Percentiles rank a stretch among this genome's conserved stretches.
Evolutionary conservation across 768 basidiomycete genomes (phyloP).

Genomic region (Tephrocybe rancida): DNA sequence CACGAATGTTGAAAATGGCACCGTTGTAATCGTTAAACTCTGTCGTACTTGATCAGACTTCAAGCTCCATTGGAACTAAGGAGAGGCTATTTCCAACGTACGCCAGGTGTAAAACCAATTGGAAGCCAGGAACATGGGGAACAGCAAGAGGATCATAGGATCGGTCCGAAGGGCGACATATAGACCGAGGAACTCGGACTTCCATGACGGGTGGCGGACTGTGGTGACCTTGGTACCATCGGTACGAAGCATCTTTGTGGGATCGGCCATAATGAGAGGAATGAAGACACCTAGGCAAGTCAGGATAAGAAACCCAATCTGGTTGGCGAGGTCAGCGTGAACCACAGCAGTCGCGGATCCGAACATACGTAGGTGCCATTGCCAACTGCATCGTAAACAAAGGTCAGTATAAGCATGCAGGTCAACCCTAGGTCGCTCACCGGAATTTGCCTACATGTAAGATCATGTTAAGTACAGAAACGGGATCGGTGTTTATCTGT

Average conservation of each 20-base stretch:
- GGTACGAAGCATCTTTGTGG: conserved; percentile 70
- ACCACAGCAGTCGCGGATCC: not conserved
- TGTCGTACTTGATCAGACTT: conserved; percentile 25
- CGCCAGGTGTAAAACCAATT: conserved; percentile 92
- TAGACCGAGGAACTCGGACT: conserved; percentile 70
- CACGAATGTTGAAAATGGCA: conserved; percentile 78
- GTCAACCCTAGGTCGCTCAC: conserved; percentile 24
- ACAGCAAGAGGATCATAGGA: conserved; percentile 70
- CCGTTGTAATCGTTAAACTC: conserved; percentile 82
- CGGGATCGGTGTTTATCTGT: not conserved
- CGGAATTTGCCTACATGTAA: conserved; percentile 38
- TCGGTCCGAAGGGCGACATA: conserved; percentile 70
- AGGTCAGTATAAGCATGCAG: not conserved
- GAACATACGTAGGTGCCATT: conserved; percentile 76
- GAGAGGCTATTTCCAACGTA: conserved; percentile 32
- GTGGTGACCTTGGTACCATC: conserved; percentile 71
- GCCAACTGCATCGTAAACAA: conserved; percentile 44
- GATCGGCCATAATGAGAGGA: conserved; percentile 73
- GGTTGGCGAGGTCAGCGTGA: conserved; percentile 1
- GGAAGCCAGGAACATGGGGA: conserved; percentile 86
- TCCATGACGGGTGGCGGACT: conserved; percentile 77
- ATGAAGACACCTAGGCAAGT: conserved; percentile 68
- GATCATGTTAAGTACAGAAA: not conserved
- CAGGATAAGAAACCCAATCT: conserved; percentile 82
- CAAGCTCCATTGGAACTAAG: not conserved